Evolutionary conservation across 805 yeast genomes (phyloP), one percentile per base, ranked within the genome.

Genomic region (Candida schatavii): DNA sequence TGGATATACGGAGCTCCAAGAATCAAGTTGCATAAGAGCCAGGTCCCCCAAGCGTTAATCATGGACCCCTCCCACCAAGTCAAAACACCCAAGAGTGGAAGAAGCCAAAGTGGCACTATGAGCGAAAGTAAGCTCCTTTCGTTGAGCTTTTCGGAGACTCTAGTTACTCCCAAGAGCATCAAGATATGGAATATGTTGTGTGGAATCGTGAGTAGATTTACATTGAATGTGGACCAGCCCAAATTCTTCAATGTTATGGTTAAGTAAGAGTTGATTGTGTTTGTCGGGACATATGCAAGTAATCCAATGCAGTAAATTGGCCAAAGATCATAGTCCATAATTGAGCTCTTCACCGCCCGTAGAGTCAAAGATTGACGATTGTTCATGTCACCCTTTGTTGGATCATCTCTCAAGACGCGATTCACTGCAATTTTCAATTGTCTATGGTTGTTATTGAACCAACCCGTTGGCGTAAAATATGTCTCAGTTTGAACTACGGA

Each of bases 351-450:
- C 14, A 81, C 47, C 56, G 63, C 68, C 35, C 54, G 64, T 4
- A 62, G 47, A 2, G 70, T 56, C 15, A 81, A 55, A 4, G 81
- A 79, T 49, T 76, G 75, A 53, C 83, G 66, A 52, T 81, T 80
- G 53, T 80, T 69, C 85, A 80, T 78, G 46, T 78, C 83, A 19
- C 85, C 84, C 47, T 70, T 70, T 3, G 67, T 52, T 5, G 86
- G 86, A 51, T 81, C 87, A 53, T 81, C 85, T 48, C 85, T 62
- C 39, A 81, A 57, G 2, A 81, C 68, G 45, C 79, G 65, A 54
- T 80, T 80, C 39, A 78, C 83, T 23, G 79, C 62, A 42, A 81
- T 78, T 44, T 74, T 72, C 55, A 75, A 78, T 46, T 81, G 83
- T 34, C 76, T 58, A 1, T 75, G 78, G 13, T 74, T 63, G 9